Evolutionary conservation across 2,329 filamentous ascomycete genomes (phyloP).

Genomic region (Leptographium flavum): DNA sequence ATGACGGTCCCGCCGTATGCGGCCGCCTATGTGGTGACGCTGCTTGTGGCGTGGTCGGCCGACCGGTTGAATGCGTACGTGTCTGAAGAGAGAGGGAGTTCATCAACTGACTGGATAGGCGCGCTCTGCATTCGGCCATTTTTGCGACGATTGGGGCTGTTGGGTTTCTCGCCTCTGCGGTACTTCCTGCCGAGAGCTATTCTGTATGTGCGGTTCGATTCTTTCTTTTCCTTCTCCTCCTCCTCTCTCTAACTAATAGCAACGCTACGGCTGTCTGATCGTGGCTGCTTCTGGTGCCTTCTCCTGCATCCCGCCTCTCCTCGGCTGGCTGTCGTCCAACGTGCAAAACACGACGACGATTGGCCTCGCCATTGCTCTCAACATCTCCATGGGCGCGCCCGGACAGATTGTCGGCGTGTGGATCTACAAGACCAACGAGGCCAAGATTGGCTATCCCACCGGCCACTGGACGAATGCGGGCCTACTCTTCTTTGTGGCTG

Average conservation of each 20-base stretch:
- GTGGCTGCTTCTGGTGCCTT: conserved; percentile 39
- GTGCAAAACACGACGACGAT: conserved; percentile 36
- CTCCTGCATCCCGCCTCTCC: conserved; percentile 38
- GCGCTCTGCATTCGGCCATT: conserved; percentile 34
- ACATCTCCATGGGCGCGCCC: conserved; percentile 39
- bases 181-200: conserved; percentile 35
- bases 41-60: conserved; percentile 29
- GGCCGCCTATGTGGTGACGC: conserved; percentile 24
- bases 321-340: conserved; percentile 39
- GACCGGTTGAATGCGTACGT: conserved; percentile 25
- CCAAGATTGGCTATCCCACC: conserved; percentile 36
- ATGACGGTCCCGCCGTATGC: conserved; percentile 56
- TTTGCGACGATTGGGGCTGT: conserved; percentile 35
- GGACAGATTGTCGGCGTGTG: conserved; percentile 45
- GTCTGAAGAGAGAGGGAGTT: no score
- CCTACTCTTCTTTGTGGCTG: conserved; percentile 32
- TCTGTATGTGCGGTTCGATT: conserved; percentile 13
- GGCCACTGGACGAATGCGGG: conserved; percentile 41
- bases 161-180: conserved; percentile 38
- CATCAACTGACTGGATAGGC: no score
- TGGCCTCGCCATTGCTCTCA: conserved; percentile 41
- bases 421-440: conserved; percentile 42
- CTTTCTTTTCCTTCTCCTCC: no score
- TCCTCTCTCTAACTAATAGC: conserved; percentile 10
- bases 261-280: conserved; percentile 41